A percentile compares a stretch with the other conserved stretches of the same genome.
phyloP scores from a whole-genome alignment of 1,139 yeast species.

The Saccharomycopsis crataegensis region DNA sequence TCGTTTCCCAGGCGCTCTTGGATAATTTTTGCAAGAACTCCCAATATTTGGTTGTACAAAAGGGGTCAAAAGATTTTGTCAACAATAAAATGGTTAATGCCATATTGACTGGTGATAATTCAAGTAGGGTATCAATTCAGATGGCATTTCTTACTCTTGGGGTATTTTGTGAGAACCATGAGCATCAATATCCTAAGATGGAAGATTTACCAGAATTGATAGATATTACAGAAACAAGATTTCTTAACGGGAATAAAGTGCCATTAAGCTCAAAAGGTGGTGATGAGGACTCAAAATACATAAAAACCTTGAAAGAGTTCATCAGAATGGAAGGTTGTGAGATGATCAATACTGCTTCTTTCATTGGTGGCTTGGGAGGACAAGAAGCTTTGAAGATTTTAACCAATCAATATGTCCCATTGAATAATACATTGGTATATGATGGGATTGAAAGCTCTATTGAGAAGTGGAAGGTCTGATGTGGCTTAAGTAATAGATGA shows the following conservation, averaged over 20 bases:
- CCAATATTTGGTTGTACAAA: slow-evolving; percentile 32
- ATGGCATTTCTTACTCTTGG: slow-evolving; percentile 25
- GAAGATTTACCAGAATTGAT: slow-evolving; percentile 6
- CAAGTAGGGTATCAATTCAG: slow-evolving; percentile 21
- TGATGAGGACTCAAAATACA: slow-evolving; percentile 7
- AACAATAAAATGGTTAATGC: background rate
- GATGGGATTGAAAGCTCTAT: slow-evolving; percentile 61
- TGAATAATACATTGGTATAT: slow-evolving; percentile 58
- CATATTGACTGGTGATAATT: background rate
- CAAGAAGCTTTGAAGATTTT: slow-evolving; percentile 67
- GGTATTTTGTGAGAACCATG: slow-evolving; percentile 8
- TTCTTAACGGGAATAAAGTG: background rate
- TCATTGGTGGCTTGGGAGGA: slow-evolving; percentile 78
- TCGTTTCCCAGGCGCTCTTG: slow-evolving; percentile 34
- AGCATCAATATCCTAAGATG: slow-evolving; percentile 14
- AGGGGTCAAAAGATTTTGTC: slow-evolving; percentile 7
- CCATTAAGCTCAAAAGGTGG: background rate
- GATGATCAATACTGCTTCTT: slow-evolving; percentile 41
- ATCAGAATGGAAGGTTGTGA: slow-evolving; percentile 36
- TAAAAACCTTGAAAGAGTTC: slow-evolving; percentile 27
- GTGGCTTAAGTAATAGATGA: background rate
- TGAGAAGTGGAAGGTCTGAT: slow-evolving; percentile 33
- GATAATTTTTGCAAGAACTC: slow-evolving; percentile 55
- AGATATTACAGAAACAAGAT: background rate
- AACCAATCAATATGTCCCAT: slow-evolving; percentile 69